Conservation (phyloP, 768 basidiomycete species). For the Pleurotus tuber-regium region DNA sequence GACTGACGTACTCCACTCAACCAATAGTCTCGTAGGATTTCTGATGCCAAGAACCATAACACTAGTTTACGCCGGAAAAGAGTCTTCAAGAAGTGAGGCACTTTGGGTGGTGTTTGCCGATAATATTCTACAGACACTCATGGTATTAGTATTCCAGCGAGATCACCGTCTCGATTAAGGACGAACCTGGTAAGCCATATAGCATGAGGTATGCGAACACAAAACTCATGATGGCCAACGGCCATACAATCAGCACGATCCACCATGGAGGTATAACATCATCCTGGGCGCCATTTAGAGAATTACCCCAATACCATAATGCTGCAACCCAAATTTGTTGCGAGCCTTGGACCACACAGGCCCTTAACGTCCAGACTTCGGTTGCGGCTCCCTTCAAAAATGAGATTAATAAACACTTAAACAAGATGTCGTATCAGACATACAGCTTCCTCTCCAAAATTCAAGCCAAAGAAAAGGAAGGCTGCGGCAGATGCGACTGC, state of each 20-base stretch:
- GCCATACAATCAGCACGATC: slow-evolving; percentile 82
- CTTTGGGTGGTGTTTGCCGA: slow-evolving; percentile 90
- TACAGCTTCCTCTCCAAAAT: slow-evolving; percentile 96
- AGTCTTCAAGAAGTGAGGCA: slow-evolving; percentile 88
- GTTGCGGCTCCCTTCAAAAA: slow-evolving; percentile 78
- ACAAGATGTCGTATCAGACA: too few species aligned
- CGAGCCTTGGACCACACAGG: slow-evolving; percentile 91
- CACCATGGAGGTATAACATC: slow-evolving; percentile 74
- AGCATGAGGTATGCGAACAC: slow-evolving; percentile 81
- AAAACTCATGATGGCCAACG: slow-evolving; percentile 71
- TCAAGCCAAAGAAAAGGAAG: slow-evolving; percentile 92
- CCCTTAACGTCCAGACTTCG: slow-evolving; percentile 89
- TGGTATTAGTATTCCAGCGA: slow-evolving; percentile 9
- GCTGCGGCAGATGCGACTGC: slow-evolving; percentile 91
- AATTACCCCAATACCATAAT: slow-evolving; percentile 94
- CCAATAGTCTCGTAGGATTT: slow-evolving; percentile 92
- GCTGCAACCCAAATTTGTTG: slow-evolving; percentile 97
- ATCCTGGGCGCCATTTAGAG: slow-evolving; percentile 55
- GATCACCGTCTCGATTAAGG: not conserved
- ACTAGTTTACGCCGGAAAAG: slow-evolving; percentile 90
- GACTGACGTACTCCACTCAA: slow-evolving; percentile 67
- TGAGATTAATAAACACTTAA: too few species aligned
- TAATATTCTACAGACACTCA: slow-evolving; percentile 63
- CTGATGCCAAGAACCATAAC: slow-evolving; percentile 89
- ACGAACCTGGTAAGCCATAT: slow-evolving; percentile 79